These are phyloP conservation scores for Logfia minima DNA, from an alignment of 129 eudicot genomes.

Conservation along the genomic window DNA sequence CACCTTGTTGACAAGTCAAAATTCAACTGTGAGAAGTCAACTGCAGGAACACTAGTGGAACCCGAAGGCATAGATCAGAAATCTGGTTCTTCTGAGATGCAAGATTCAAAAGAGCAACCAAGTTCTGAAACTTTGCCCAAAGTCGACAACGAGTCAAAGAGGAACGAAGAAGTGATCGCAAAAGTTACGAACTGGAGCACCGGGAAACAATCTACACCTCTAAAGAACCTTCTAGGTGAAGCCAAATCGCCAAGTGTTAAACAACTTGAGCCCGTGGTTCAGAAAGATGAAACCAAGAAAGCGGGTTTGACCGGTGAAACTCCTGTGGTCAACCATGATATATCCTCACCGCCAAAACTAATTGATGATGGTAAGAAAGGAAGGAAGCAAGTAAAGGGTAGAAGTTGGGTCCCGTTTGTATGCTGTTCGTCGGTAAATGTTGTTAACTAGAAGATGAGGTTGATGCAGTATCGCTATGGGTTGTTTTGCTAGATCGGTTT, in stretches of 20 bases:
- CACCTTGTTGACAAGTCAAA: slow-evolving; percentile 27
- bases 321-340: slow-evolving; percentile 40
- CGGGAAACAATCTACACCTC: slow-evolving; percentile 47
- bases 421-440: slow-evolving; percentile 81
- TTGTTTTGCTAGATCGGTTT: slow-evolving; percentile 3
- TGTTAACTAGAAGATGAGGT: slow-evolving; percentile 27
- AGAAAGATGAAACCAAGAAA: slow-evolving; percentile 42
- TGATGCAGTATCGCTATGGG: slow-evolving; percentile 2
- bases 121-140: slow-evolving; percentile 43
- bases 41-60: slow-evolving; percentile 42
- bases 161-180: slow-evolving; percentile 61
- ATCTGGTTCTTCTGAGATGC: slow-evolving; percentile 29
- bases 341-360: slow-evolving; percentile 67
- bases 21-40: slow-evolving; percentile 32
- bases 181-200: slow-evolving; percentile 73
- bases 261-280: slow-evolving; percentile 24
- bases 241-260: slow-evolving; percentile 52
- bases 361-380: slow-evolving; percentile 63
- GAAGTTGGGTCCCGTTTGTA: slow-evolving; percentile 75
- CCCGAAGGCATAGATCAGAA: slow-evolving; percentile 35
- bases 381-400: slow-evolving; percentile 58
- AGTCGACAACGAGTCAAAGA: slow-evolving; percentile 63
- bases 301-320: slow-evolving; percentile 23
- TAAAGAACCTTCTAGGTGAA: slow-evolving; percentile 68
- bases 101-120: slow-evolving; percentile 33